These are phyloP conservation scores for Clonostachys chloroleuca DNA, from an alignment of 2,329 filamentous ascomycete genomes.

Conservation along the genomic window DNA sequence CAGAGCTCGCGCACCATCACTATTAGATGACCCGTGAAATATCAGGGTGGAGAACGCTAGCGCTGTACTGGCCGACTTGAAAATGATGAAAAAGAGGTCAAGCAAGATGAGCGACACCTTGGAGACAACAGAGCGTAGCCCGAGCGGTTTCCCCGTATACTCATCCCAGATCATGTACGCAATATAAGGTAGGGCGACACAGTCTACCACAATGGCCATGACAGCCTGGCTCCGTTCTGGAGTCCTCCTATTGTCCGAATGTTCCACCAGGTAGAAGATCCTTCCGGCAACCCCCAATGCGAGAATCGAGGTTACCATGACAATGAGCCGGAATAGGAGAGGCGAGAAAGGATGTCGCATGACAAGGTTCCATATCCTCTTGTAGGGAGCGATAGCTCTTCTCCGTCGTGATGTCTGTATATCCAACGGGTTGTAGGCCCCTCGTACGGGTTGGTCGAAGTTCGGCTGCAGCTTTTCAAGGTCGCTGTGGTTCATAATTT, in stretches of 20 bases:
- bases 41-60: constrained; percentile 84
- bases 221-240: constrained; percentile 71
- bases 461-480: constrained; percentile 41
- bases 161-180: constrained; percentile 95
- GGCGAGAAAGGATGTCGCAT: constrained; percentile 83
- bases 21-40: constrained; percentile 35
- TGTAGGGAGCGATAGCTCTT: constrained; percentile 29
- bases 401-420: constrained; percentile 18
- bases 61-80: constrained; percentile 89
- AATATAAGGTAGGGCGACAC: constrained; percentile 84
- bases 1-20: constrained; percentile 41
- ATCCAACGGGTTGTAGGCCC: constrained; percentile 20
- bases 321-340: constrained; percentile 73
- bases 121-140: constrained; percentile 74
- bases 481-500: constrained; percentile 39
- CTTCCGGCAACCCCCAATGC: constrained; percentile 75
- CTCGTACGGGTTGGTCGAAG: constrained; percentile 32
- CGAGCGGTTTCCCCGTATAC: constrained; percentile 89
- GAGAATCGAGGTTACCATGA: constrained; percentile 77
- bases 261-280: constrained; percentile 59
- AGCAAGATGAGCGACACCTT: constrained; percentile 89
- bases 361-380: constrained; percentile 62
- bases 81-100: constrained; percentile 95
- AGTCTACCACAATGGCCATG: constrained; percentile 86
- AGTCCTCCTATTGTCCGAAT: constrained; percentile 27